A percentile compares a stretch with the other conserved stretches of the same genome.
Conservation (phyloP, 2,329 filamentous ascomycete species). For the Colletotrichum chlorophyti region DNA sequence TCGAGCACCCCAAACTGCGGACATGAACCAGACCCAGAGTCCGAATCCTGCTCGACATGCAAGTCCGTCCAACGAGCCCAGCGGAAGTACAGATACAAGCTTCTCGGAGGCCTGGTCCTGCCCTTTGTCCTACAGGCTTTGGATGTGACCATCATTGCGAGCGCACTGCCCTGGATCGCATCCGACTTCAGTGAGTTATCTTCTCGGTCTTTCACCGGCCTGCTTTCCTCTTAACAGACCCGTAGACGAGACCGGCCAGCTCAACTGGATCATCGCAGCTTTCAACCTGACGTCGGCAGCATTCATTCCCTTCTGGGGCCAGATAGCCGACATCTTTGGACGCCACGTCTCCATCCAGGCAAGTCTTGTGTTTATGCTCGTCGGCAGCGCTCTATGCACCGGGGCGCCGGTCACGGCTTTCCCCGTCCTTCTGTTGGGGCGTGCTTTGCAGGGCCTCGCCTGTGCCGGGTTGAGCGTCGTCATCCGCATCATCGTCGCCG, state of each 20-base stretch:
- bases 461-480: slow-evolving; percentile 67
- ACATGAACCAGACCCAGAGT: neutral
- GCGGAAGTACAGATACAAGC: slow-evolving; percentile 59
- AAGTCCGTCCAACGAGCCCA: slow-evolving; percentile 41
- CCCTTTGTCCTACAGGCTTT: slow-evolving; percentile 69
- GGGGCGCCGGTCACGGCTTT: slow-evolving; percentile 61
- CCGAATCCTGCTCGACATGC: slow-evolving; percentile 36
- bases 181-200: slow-evolving; percentile 57
- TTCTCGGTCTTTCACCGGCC: neutral
- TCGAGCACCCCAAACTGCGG: neutral
- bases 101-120: slow-evolving; percentile 63
- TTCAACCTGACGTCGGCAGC: slow-evolving; percentile 73
- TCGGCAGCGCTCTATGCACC: slow-evolving; percentile 69
- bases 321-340: slow-evolving; percentile 70
- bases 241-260: slow-evolving; percentile 56
- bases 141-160: slow-evolving; percentile 65
- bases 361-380: slow-evolving; percentile 61
- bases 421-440: slow-evolving; percentile 66
- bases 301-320: slow-evolving; percentile 71
- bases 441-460: slow-evolving; percentile 68
- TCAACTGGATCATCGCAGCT: slow-evolving; percentile 74
- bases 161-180: slow-evolving; percentile 60
- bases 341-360: slow-evolving; percentile 68
- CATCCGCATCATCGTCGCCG: slow-evolving; percentile 68
- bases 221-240: slow-evolving; percentile 29